Evolutionary conservation across 768 basidiomycete genomes (phyloP).

Genomic region (Russula olivacea): DNA sequence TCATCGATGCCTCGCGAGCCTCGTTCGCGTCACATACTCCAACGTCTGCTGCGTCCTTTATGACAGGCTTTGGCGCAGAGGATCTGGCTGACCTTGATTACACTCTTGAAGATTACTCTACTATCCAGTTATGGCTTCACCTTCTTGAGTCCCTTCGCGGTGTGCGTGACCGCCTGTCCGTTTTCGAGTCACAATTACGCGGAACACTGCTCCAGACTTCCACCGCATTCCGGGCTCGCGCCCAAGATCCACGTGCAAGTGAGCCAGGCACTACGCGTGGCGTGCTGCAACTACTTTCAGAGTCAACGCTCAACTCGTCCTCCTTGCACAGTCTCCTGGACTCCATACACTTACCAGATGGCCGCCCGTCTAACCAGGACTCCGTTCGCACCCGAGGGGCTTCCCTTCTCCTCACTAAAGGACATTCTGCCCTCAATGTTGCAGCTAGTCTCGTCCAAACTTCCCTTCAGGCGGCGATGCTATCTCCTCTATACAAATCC

Average conservation of each 20-base stretch:
- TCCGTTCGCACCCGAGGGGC: slow-evolving; percentile 28
- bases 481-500: slow-evolving; percentile 73
- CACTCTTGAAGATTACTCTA: slow-evolving; percentile 80
- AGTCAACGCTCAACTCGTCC: slow-evolving; percentile 77
- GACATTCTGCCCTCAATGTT: slow-evolving; percentile 49
- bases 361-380: slow-evolving; percentile 27
- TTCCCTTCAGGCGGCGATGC: slow-evolving; percentile 74
- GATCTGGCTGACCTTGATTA: slow-evolving; percentile 80
- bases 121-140: slow-evolving; percentile 78
- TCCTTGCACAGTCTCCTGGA: slow-evolving; percentile 64
- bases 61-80: slow-evolving; percentile 32
- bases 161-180: slow-evolving; percentile 57
- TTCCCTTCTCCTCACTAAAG: slow-evolving; percentile 45
- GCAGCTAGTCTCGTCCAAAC: slow-evolving; percentile 73
- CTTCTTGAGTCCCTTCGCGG: slow-evolving; percentile 75
- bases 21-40: slow-evolving; percentile 22
- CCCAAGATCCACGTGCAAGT: slow-evolving; percentile 49
- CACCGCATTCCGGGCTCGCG: slow-evolving; percentile 50
- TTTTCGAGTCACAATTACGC: slow-evolving; percentile 68
- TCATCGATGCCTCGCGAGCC: slow-evolving; percentile 54
- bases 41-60: slow-evolving; percentile 32
- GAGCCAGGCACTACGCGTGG: slow-evolving; percentile 60
- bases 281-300: slow-evolving; percentile 66
- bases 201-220: slow-evolving; percentile 54
- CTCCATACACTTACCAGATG: slow-evolving; percentile 41